phyloP scores from a whole-genome alignment of 352 stramenopile genomes.

The Hyaloperonospora arabidopsidis region DNA sequence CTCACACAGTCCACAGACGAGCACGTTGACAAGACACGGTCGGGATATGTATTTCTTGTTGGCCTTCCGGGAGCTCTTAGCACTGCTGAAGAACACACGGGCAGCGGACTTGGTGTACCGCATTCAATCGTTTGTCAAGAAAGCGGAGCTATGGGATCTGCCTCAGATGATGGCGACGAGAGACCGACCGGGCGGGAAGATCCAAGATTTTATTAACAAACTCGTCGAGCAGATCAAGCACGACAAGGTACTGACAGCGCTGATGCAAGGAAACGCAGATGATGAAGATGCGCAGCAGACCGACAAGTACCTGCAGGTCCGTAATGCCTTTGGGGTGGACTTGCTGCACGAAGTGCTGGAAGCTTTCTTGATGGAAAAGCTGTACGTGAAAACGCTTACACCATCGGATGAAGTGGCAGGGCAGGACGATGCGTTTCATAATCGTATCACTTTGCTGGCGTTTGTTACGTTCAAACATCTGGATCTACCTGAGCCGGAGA shows the following conservation, averaged over 20 bases:
- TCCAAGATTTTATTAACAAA: constrained; percentile 62
- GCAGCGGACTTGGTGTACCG: constrained; percentile 69
- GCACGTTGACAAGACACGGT: constrained; percentile 31
- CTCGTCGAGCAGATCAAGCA: constrained; percentile 53
- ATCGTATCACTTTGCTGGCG: constrained; percentile 56
- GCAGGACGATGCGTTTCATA: constrained; percentile 51
- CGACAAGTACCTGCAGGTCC: constrained; percentile 25
- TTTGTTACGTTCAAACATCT: constrained; percentile 85
- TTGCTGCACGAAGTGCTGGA: constrained; percentile 71
- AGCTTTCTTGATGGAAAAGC: constrained; percentile 87
- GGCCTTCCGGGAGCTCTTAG: constrained; percentile 51
- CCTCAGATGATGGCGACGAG: constrained; percentile 35
- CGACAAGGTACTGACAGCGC: constrained; percentile 19
- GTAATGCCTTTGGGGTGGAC: constrained; percentile 35
- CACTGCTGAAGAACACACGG: constrained; percentile 48
- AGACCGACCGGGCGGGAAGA: constrained; percentile 42
- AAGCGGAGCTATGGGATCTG: constrained; percentile 49
- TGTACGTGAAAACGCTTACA: constrained; percentile 65
- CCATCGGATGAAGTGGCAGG: constrained; percentile 30
- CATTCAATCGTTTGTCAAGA: constrained; percentile 71
- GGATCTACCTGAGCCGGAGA: constrained; percentile 54
- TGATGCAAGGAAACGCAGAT: constrained; percentile 23
- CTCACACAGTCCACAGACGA: constrained; percentile 27
- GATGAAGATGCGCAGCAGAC: not conserved
- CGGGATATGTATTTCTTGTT: constrained; percentile 54